Percentiles rank a stretch among this genome's conserved stretches.
phyloP scores from a whole-genome alignment of 371 early-diverging fungal genomes.

The Gilbertella persicaria region DNA sequence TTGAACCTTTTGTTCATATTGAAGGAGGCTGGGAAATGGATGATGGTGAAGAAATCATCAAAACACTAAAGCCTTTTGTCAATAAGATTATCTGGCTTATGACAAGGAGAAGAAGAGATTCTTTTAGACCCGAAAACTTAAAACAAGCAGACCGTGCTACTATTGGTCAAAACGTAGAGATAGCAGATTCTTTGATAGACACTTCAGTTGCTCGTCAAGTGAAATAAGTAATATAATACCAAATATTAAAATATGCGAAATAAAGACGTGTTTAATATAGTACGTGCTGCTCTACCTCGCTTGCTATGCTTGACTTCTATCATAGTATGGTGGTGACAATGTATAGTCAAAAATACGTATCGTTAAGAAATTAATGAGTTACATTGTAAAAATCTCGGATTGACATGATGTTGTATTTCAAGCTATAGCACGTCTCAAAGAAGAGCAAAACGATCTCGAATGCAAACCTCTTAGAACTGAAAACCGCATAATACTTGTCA shows the following conservation, averaged over 20 bases:
- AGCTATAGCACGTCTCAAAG: no score
- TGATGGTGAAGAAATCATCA: constrained; percentile 52
- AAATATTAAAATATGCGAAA: neutral
- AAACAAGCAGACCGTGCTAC: constrained; percentile 34
- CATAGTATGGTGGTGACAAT: no score
- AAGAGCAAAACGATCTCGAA: no score
- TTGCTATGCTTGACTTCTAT: no score
- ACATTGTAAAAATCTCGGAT: no score
- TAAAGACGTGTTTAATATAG: no score
- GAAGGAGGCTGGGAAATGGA: constrained; percentile 58
- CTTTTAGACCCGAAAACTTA: constrained; percentile 26
- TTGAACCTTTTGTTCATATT: constrained; percentile 48
- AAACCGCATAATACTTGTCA: no score
- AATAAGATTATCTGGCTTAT: constrained; percentile 46
- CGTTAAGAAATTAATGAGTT: no score
- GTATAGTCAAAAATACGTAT: no score
- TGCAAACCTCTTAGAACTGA: no score
- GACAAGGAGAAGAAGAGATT: constrained; percentile 37
- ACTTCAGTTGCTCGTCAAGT: constrained; percentile 43
- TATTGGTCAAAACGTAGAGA: constrained; percentile 41
- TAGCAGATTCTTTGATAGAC: constrained; percentile 40
- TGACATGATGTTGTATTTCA: no score
- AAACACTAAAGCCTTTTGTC: constrained; percentile 40
- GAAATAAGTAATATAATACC: neutral
- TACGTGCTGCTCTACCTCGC: no score